These are phyloP conservation scores for Penicillium egyptiacum DNA, from an alignment of 495 filamentous ascomycete species.

Conservation along the genomic window DNA sequence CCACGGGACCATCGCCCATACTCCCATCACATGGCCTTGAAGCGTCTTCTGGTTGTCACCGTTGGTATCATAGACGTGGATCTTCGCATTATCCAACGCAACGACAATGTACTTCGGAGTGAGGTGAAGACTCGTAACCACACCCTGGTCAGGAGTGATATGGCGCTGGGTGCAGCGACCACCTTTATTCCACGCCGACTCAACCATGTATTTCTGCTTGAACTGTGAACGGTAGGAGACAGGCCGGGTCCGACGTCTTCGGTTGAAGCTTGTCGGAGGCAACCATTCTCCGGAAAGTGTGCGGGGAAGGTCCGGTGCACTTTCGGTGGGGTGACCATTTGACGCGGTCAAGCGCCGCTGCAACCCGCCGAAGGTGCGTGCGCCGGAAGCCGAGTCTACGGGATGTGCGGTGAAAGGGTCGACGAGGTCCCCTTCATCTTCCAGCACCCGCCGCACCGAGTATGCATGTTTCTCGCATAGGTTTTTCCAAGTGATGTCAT, in stretches of 20 bases:
- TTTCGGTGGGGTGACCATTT: slow-evolving; percentile 28
- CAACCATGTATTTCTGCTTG: slow-evolving; percentile 94
- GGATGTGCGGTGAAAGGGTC: slow-evolving; percentile 39
- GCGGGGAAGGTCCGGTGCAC: slow-evolving; percentile 32
- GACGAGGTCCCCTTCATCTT: slow-evolving; percentile 43
- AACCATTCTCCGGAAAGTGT: slow-evolving; percentile 41
- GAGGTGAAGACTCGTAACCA: slow-evolving; percentile 92
- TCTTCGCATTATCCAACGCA: slow-evolving; percentile 96
- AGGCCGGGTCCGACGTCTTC: slow-evolving; percentile 45
- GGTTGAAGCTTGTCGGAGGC: slow-evolving; percentile 31
- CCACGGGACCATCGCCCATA: slow-evolving; percentile 99
- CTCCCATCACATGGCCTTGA: slow-evolving; percentile 95
- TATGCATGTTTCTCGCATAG: slow-evolving; percentile 85
- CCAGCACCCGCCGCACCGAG: slow-evolving; percentile 64
- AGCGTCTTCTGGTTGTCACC: slow-evolving; percentile 85
- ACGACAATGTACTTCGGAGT: slow-evolving; percentile 96
- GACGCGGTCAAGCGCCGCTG: slow-evolving; percentile 34
- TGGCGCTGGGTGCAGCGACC: slow-evolving; percentile 74
- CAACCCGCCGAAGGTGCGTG: slow-evolving; percentile 24
- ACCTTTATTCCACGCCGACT: slow-evolving; percentile 92
- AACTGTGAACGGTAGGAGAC: slow-evolving; percentile 92
- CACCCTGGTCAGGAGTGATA: slow-evolving; percentile 92
- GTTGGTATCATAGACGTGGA: slow-evolving; percentile 94
- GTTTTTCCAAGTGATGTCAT: slow-evolving; percentile 98
- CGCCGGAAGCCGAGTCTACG: slow-evolving; percentile 20